phyloP scores from a whole-genome alignment of 1,139 yeast species.

The Candida anutae region DNA sequence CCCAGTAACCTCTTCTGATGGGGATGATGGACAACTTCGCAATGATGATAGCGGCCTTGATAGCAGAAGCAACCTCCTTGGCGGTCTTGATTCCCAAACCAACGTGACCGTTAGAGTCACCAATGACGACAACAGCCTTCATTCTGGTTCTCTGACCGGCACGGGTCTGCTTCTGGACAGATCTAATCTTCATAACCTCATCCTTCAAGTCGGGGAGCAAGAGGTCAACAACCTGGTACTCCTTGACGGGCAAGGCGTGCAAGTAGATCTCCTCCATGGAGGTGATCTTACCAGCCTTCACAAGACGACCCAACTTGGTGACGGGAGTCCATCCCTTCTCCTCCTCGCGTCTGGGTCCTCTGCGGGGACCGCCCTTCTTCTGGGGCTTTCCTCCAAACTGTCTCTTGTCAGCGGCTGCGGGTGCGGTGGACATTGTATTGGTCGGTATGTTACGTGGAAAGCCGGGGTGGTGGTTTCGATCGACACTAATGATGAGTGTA shows the following conservation, averaged over 20 bases:
- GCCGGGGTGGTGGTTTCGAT: constrained; percentile 90
- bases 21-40: constrained; percentile 99
- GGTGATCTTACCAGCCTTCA: constrained; percentile 96
- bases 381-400: constrained; percentile 63
- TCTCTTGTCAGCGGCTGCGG: constrained; percentile 50
- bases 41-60: constrained; percentile 98
- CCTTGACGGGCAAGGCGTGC: constrained; percentile 99
- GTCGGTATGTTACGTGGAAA: constrained; percentile 91
- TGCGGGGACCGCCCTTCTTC: constrained; percentile 45
- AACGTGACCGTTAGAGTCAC: constrained; percentile 99
- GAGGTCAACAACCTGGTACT: constrained; percentile 96
- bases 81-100: constrained; percentile 99
- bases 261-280: constrained; percentile 97
- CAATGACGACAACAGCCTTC: constrained; percentile 99
- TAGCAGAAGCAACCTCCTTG: constrained; percentile 99
- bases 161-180: constrained; percentile 99
- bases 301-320: constrained; percentile 99
- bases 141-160: constrained; percentile 99
- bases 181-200: constrained; percentile 99
- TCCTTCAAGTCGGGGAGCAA: constrained; percentile 94
- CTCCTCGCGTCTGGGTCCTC: constrained; percentile 71
- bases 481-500: constrained; percentile 38
- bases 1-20: constrained; percentile 99
- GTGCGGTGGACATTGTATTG: constrained; percentile 12
- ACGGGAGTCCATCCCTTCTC: constrained; percentile 99